A percentile compares a stretch with the other conserved stretches of the same genome.
Conservation (phyloP, 2,329 filamentous ascomycete genomes). For the Beauveria asiatica region DNA sequence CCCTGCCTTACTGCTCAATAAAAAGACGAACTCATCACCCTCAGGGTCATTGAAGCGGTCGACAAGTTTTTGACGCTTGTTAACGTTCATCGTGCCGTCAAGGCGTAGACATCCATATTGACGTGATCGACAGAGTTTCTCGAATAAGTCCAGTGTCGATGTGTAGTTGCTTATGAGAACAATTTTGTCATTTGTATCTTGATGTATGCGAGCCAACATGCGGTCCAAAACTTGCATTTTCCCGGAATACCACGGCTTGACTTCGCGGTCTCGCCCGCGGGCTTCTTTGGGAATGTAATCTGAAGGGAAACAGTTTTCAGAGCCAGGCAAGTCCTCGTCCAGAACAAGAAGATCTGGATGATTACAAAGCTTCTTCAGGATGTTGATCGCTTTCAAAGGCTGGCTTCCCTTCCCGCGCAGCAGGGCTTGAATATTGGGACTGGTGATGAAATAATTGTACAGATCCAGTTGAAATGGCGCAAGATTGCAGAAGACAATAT, state of each 20-base stretch:
- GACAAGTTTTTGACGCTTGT: constrained; percentile 92
- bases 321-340: constrained; percentile 75
- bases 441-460: constrained; percentile 96
- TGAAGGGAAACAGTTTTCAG: constrained; percentile 70
- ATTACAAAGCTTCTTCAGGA: constrained; percentile 97
- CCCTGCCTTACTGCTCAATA: constrained; percentile 94
- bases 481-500: constrained; percentile 95
- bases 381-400: constrained; percentile 89
- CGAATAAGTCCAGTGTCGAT: constrained; percentile 89
- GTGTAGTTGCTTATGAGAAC: constrained; percentile 99
- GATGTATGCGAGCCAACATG: constrained; percentile 91
- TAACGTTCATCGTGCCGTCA: constrained; percentile 96
- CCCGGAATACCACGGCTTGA: constrained; percentile 93
- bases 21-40: constrained; percentile 82
- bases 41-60: constrained; percentile 96
- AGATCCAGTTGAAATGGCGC: constrained; percentile 86
- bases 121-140: constrained; percentile 76
- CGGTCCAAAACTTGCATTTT: constrained; percentile 98
- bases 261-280: constrained; percentile 79
- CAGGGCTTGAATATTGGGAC: constrained; percentile 86
- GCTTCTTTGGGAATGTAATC: constrained; percentile 85
- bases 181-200: constrained; percentile 98
- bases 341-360: constrained; percentile 89
- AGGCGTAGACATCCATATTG: constrained; percentile 81
- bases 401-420: constrained; percentile 91